Base-by-base conservation (phyloP, 805 yeast genomes). In the Pachysolen tannophilus region DNA sequence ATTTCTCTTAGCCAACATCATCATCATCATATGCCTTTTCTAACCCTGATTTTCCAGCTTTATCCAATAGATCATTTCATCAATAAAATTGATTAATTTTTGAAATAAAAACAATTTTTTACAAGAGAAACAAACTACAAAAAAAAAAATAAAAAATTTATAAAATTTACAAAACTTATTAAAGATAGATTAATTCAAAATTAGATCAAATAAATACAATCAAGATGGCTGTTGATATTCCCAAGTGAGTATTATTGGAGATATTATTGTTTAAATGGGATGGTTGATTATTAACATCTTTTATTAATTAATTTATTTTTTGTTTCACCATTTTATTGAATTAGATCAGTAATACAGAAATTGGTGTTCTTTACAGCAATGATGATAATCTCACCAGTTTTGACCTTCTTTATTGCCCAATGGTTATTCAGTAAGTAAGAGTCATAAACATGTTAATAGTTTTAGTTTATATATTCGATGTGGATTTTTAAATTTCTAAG, bases 321-420 rank as follows among this genome's bases (percentile, higher is more conserved):
- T 7, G 10, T 14, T 23, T 10, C 9, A 11, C 8, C 26, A 11
- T 23, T 23, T 23, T 14, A n/a, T 13, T 9, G 21, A 25, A n/a
- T n/a, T 25, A 78, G 82, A 45, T 55, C 74, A 16, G 92, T 82
- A 35, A 59, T 82, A 26, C 68, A 65, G 43, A 83, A 82, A 56
- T 69, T 83, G 39, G 67, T 82, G 56, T 66, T 79, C 47, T 82
- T 79, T 65, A 82, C 94, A 10, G 80, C 67, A 5, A 77, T 83
- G 39, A 83, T 83, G 92, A 75, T 83, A 34, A 56, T 72, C 17
- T 65, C 76, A 32, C 94, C 94, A 17, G 48, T 83, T 42, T 35
- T 68, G 19, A 61, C 81, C 2, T 83, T 83, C 55, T 83, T 83
- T 52, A 41, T 58, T 2, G 53, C 67, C 11, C 79, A 75, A 44